phyloP scores from a whole-genome alignment of 2,329 filamentous ascomycete genomes.

The Fusarium sp. region DNA sequence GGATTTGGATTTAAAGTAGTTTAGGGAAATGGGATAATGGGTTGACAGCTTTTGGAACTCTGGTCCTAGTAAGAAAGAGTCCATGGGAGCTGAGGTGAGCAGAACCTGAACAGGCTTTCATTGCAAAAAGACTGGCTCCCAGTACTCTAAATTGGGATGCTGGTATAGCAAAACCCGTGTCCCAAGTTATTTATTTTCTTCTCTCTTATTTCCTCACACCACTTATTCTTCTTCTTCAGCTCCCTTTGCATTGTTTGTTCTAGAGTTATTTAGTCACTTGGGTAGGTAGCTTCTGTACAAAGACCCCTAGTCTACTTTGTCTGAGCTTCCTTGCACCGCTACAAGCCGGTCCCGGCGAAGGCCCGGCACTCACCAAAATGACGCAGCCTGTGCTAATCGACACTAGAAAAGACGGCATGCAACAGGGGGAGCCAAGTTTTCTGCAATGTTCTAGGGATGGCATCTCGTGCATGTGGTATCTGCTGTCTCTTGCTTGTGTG shows the following conservation, averaged over 20 bases:
- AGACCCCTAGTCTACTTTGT: background rate
- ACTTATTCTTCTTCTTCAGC: background rate
- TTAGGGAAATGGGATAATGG: background rate
- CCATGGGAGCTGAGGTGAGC: background rate
- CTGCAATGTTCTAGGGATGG: background rate
- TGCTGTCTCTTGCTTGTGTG: background rate
- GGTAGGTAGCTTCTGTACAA: background rate
- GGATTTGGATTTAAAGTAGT: background rate
- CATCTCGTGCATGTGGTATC: constrained; percentile 22
- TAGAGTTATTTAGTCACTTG: background rate
- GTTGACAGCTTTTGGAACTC: background rate
- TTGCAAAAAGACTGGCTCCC: background rate
- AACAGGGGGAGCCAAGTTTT: constrained; percentile 1
- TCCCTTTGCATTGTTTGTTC: background rate
- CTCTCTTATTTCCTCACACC: background rate
- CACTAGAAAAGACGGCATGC: constrained; percentile 36
- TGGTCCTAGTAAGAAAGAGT: background rate
- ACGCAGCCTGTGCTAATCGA: constrained; percentile 39
- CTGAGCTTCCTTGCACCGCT: background rate
- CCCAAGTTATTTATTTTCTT: background rate
- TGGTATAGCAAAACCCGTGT: background rate
- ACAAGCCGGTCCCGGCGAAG: constrained; percentile 33
- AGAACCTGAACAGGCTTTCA: background rate
- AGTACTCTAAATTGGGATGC: background rate
- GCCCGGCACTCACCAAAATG: constrained; percentile 32